phyloP scores from a whole-genome alignment of 176 grass and related monocot species.

The Rhynchospora pubera region DNA sequence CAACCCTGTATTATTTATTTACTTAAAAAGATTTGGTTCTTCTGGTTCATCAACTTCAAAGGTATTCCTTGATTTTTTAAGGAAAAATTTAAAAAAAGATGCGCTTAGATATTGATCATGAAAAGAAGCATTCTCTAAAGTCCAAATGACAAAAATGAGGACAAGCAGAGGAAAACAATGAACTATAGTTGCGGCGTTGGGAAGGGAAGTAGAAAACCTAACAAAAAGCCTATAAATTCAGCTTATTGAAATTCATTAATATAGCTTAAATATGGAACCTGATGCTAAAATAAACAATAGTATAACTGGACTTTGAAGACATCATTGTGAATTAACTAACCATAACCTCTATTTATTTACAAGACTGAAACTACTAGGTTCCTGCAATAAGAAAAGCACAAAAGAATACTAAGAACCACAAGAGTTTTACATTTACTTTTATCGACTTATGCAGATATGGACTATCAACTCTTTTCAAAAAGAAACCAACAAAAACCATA shows the following conservation, averaged over 20 bases:
- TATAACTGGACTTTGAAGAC: background rate
- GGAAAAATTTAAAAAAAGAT: background rate
- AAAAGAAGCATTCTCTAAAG: background rate
- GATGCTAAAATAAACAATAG: background rate
- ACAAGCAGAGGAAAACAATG: background rate
- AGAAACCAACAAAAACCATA: background rate
- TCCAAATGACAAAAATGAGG: background rate
- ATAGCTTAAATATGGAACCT: background rate
- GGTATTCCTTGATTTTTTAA: background rate
- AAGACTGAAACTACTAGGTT: background rate
- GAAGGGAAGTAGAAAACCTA: background rate
- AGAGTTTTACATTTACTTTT: background rate
- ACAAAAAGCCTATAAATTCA: background rate
- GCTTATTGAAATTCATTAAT: background rate
- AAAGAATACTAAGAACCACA: background rate
- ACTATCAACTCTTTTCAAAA: background rate
- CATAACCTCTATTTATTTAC: background rate
- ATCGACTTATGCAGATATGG: background rate
- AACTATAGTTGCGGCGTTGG: background rate
- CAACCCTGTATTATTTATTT: constrained; percentile 6
- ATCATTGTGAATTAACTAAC: background rate
- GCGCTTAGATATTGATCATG: background rate
- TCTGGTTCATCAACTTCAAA: background rate
- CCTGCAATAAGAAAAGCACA: background rate
- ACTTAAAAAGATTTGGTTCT: background rate